phyloP scores from a whole-genome alignment of 164 flowering plant species.

The grape (Vitis vinifera) region ASM3070453v1 NC_081823.1:9057001-9057500 shows the following conservation, averaged over 20 bases:
- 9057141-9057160: conserved; percentile 49
- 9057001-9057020: conserved; percentile 64
- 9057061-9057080: conserved; percentile 66
- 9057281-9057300: conserved; percentile 31
- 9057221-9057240: conserved; percentile 34
- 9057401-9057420: conserved; percentile 68
- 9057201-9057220: conserved; percentile 53
- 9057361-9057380: conserved; percentile 42
- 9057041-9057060: conserved; percentile 38
- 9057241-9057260: conserved; percentile 50
- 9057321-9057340: conserved; percentile 47
- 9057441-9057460: conserved; percentile 43
- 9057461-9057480: conserved; percentile 40
- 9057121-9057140: conserved; percentile 60
- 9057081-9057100: conserved; percentile 54
- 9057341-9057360: conserved; percentile 63
- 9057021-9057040: conserved; percentile 36
- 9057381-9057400: conserved; percentile 80
- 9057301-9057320: conserved; percentile 61
- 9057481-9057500: conserved; percentile 53
- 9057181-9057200: conserved; percentile 51
- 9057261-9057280: conserved; percentile 64
- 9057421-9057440: conserved; percentile 70
- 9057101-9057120: conserved; percentile 67
- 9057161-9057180: conserved; percentile 44